Evolutionary conservation across 139 green algal genomes (phyloP).

Genomic region (Dunaliella primolecta): DNA sequence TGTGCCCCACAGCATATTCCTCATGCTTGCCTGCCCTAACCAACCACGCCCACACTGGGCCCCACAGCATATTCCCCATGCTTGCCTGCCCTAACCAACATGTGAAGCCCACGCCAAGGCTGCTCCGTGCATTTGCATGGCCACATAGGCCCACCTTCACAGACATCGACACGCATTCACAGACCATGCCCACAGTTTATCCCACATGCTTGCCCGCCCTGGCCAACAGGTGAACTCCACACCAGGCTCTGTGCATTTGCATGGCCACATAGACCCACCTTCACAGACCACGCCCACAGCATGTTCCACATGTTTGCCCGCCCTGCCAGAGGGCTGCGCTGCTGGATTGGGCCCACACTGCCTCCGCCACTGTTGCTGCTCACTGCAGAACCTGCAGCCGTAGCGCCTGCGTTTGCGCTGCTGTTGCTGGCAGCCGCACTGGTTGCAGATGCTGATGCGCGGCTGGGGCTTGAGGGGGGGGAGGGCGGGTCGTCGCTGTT

Average conservation of each 20-base stretch:
- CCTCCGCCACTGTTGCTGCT: neutral
- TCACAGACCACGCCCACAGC: conserved; percentile 44
- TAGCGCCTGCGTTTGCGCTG: neutral
- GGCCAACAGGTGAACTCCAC: too few species aligned
- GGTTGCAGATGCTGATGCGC: neutral
- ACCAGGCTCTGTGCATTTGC: too few species aligned
- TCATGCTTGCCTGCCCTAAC: too few species aligned
- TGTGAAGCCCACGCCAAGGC: too few species aligned
- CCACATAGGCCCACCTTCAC: neutral
- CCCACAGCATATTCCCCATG: too few species aligned
- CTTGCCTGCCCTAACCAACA: too few species aligned
- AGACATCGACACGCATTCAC: neutral
- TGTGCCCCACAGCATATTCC: too few species aligned
- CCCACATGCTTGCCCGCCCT: conserved; percentile 35
- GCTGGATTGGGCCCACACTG: neutral
- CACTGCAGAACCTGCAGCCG: too few species aligned
- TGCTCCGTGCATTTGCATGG: too few species aligned
- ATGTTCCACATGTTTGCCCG: conserved; percentile 43
- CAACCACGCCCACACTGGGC: too few species aligned
- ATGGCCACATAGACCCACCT: conserved; percentile 7
- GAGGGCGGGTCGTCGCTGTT: conserved; percentile 7
- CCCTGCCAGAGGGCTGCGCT: conserved; percentile 13
- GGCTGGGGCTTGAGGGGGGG: neutral
- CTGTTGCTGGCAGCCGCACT: neutral
- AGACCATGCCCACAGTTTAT: conserved; percentile 41